Conservation (phyloP, 345 rosid species). For the Abelmoschus esculentus region DNA sequence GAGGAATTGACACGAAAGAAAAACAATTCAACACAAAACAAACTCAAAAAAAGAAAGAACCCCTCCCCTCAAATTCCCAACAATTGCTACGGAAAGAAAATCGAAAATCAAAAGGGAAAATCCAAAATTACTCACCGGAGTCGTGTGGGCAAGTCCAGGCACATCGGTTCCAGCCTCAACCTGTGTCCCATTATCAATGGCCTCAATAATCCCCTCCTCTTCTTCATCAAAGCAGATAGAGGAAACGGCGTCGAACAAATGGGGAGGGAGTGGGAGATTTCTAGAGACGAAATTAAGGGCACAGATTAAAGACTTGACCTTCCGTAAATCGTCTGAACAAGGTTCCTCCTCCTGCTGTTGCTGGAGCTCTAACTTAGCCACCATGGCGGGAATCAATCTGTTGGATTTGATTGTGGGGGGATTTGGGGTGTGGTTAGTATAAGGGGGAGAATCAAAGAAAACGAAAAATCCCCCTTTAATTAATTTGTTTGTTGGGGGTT, state of each 20-base stretch:
- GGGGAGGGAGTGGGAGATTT: constrained; percentile 79
- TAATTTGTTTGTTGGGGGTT: no score
- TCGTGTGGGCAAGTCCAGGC: constrained; percentile 11
- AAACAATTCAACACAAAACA: constrained; percentile 8
- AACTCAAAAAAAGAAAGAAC: background rate
- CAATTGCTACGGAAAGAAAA: constrained; percentile 7
- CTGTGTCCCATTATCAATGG: constrained; percentile 6
- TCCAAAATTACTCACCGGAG: constrained; percentile 29
- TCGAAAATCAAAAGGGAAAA: background rate
- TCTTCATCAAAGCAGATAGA: constrained; percentile 46
- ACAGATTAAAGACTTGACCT: constrained; percentile 66
- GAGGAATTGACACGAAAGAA: background rate
- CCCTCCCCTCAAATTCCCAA: constrained; percentile 14
- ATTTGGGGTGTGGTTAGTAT: no score
- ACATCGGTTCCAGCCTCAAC: constrained; percentile 24
- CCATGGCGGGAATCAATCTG: constrained; percentile 65
- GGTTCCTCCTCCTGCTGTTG: constrained; percentile 21
- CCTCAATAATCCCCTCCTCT: constrained; percentile 12
- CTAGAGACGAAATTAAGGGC: constrained; percentile 88
- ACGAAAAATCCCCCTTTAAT: no score
- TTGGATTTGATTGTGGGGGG: constrained; percentile 1
- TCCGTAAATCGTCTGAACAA: constrained; percentile 33
- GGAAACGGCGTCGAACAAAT: constrained; percentile 55
- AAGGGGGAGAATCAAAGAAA: no score
- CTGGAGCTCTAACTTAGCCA: constrained; percentile 51